Evolutionary conservation across 169 alveolate genomes (phyloP).

Genomic region (Babesia bigemina): DNA sequence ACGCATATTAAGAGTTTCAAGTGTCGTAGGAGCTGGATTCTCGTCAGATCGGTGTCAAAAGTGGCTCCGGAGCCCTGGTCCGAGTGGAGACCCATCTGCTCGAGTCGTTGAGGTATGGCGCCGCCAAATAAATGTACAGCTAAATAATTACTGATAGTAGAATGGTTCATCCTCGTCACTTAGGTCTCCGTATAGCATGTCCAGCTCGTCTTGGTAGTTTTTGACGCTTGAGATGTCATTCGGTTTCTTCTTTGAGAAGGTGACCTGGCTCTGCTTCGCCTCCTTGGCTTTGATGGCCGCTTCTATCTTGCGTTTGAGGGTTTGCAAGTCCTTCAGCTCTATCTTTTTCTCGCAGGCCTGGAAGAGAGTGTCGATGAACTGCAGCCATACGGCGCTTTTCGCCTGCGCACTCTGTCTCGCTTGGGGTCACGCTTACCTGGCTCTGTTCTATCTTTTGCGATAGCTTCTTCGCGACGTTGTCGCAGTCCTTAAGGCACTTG

Average conservation of each 20-base stretch:
- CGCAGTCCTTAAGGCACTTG: slow-evolving; percentile 69
- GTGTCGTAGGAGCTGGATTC: slow-evolving; percentile 7
- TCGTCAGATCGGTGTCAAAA: background rate
- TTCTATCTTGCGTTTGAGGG: slow-evolving; percentile 62
- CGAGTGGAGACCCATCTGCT: background rate
- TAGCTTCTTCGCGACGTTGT: slow-evolving; percentile 57
- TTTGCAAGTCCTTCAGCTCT: slow-evolving; percentile 63
- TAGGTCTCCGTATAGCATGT: slow-evolving; percentile 77
- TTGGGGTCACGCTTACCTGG: slow-evolving; percentile 27
- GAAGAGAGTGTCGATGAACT: slow-evolving; percentile 63
- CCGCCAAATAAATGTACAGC: background rate
- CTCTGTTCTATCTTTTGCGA: slow-evolving; percentile 69
- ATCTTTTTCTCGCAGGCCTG: slow-evolving; percentile 66
- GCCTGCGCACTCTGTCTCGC: slow-evolving; percentile 28
- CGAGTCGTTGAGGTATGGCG: background rate
- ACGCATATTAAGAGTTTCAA: background rate
- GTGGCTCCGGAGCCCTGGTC: background rate
- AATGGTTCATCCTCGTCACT: slow-evolving; percentile 66
- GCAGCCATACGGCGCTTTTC: slow-evolving; percentile 68
- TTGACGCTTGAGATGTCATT: slow-evolving; percentile 63
- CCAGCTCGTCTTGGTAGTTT: slow-evolving; percentile 79
- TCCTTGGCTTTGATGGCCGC: slow-evolving; percentile 48
- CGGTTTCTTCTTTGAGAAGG: slow-evolving; percentile 67
- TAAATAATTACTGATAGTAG: slow-evolving; percentile 24
- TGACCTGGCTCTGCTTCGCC: slow-evolving; percentile 44